Evolutionary conservation across 768 basidiomycete genomes (phyloP).

Genomic region (Pleurotus citrinopileatus): DNA sequence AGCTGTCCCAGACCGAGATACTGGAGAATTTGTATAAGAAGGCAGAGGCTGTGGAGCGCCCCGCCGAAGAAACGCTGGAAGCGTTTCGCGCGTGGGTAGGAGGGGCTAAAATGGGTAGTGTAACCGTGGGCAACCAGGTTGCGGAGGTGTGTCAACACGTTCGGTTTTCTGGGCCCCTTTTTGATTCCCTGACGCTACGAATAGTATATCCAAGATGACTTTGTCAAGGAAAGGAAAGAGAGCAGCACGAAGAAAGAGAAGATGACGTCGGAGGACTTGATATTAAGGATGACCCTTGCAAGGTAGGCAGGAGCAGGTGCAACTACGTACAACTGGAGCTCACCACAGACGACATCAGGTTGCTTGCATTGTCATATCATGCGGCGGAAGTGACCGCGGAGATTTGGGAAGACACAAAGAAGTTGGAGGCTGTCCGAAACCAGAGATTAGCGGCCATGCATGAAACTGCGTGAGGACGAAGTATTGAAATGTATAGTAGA

Average conservation of each 20-base stretch:
- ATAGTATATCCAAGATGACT: slow-evolving; percentile 77
- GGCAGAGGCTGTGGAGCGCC: slow-evolving; percentile 39
- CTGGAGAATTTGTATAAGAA: slow-evolving; percentile 46
- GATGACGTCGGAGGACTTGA: slow-evolving; percentile 57
- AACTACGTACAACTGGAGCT: too few species aligned
- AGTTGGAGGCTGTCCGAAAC: slow-evolving; percentile 39
- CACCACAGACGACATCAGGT: slow-evolving; percentile 40
- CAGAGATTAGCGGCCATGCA: neutral
- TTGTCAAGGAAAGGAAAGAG: slow-evolving; percentile 47
- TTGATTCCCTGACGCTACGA: neutral
- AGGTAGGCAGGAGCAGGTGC: slow-evolving; percentile 45
- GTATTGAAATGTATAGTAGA: neutral
- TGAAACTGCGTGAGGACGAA: too few species aligned
- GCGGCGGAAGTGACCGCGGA: slow-evolving; percentile 51
- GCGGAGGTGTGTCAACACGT: slow-evolving; percentile 48
- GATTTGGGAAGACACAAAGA: slow-evolving; percentile 64
- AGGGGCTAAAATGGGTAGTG: slow-evolving; percentile 57
- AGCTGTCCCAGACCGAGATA: slow-evolving; percentile 16
- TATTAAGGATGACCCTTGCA: slow-evolving; percentile 65
- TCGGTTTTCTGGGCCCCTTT: neutral
- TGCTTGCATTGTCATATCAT: slow-evolving; percentile 62
- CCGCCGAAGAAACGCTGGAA: slow-evolving; percentile 43
- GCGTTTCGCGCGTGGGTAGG: slow-evolving; percentile 58
- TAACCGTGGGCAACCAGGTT: slow-evolving; percentile 48
- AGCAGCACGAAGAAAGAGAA: slow-evolving; percentile 30